phyloP scores from a whole-genome alignment of 2,329 filamentous ascomycete genomes.

The Exophiala spinifera region DNA sequence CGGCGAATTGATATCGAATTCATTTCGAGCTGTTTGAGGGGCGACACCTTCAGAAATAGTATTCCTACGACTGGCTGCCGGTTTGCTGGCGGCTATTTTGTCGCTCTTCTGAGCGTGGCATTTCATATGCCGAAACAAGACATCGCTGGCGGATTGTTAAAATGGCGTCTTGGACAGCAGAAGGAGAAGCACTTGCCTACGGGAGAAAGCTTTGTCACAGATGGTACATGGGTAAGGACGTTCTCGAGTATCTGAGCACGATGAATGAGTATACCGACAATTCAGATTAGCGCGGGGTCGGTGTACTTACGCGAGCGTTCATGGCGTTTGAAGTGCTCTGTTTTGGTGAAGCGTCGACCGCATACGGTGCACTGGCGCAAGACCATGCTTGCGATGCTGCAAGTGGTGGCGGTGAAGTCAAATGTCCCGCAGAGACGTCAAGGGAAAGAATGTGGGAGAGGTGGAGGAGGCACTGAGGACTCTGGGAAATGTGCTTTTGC shows the following conservation, averaged over 20 bases:
- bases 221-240: conserved; percentile 53
- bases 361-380: conserved; percentile 47
- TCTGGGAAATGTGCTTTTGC: too few relatives aligned
- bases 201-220: conserved; percentile 54
- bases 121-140: conserved; percentile 52
- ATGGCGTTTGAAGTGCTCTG: conserved; percentile 55
- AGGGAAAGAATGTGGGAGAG: conserved; percentile 18
- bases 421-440: conserved; percentile 3
- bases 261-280: conserved; percentile 26
- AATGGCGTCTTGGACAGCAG: conserved; percentile 6
- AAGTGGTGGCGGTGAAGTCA: conserved; percentile 1
- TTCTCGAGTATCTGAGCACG: conserved; percentile 50
- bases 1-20: conserved; percentile 28
- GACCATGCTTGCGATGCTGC: conserved; percentile 33
- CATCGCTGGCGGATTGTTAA: conserved; percentile 40
- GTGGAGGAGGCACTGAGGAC: conserved; percentile 12
- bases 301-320: conserved; percentile 52
- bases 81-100: conserved; percentile 34
- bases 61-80: conserved; percentile 30
- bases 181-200: conserved; percentile 42
- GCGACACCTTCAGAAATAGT: conserved; percentile 26
- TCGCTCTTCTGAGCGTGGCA: conserved; percentile 45
- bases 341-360: conserved; percentile 56
- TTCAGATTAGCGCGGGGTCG: conserved; percentile 1
- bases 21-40: conserved; percentile 28